Base-by-base conservation (phyloP, 805 yeast genomes). In the Wickerhamiella lipophila region DNA sequence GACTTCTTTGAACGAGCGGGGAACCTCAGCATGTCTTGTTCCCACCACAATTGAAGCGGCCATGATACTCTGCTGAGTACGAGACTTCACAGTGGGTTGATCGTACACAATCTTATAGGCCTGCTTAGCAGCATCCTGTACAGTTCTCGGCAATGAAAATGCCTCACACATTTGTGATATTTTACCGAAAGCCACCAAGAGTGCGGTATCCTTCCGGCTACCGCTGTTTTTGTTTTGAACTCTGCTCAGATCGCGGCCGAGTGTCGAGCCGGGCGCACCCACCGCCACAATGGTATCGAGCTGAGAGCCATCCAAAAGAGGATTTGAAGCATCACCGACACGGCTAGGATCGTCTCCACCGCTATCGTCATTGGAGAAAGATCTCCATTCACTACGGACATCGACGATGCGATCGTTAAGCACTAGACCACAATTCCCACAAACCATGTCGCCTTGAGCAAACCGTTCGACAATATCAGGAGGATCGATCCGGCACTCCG, bases 291-390 rank as follows among this genome's bases (percentile, higher is more conserved):
- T 80, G 3, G 98, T 89, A 13, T 94, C 85, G 49, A 89, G 77
- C 64, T 88, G 94, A 58, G 83, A 89, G 18, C 94, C 83, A 60
- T 88, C 96, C 56, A 92, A 72, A 49, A 88, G 69, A 8, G 96
- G 96, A 62, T 88, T 88, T 15, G 87, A 80, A 4, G 96, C 96
- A 62, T 88, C 96, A 65, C 98, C 98, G 54, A 89, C 98, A 83
- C 98, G 97, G 56, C 92, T 81, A 3, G 98, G 98, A 64, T 89
- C 98, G 65, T 87, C 96, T 58, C 94, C 95, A 58, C 89, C 92
- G 64, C 89, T 97, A 65, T 89, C 98, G 64, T 89, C 98, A 62
- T 92, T 92, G 52, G 94, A 81, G 64, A 89, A 89, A 2, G 98
- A 92, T 71, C 98, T 83, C 98, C 98, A 89, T 71, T 89, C 98